Conservation (phyloP, 305 asterid genomes). For the Ilex paraguariensis region DNA sequence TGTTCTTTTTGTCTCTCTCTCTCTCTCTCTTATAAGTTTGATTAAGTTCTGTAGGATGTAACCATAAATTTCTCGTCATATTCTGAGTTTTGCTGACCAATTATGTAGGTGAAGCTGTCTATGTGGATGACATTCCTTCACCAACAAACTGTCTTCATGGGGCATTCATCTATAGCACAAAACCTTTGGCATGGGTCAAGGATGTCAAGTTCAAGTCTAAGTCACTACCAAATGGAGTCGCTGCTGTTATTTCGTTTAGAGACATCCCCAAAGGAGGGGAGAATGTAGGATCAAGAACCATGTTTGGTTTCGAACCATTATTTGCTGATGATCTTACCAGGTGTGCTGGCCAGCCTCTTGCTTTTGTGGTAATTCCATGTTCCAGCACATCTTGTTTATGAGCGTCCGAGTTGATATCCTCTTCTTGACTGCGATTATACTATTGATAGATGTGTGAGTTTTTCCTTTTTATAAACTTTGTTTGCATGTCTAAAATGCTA, state of each 20-base stretch:
- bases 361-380: constrained; percentile 50
- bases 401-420: background rate
- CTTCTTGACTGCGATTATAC: too few relatives aligned
- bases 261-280: constrained; percentile 65
- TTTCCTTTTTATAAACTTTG: constrained; percentile 5
- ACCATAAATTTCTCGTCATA: constrained; percentile 1
- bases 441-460: background rate
- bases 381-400: constrained; percentile 5
- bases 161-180: constrained; percentile 62
- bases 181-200: constrained; percentile 54
- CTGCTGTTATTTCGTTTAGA: constrained; percentile 44
- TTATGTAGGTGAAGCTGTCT: constrained; percentile 69
- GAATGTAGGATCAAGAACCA: constrained; percentile 37
- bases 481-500: background rate
- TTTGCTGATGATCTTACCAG: constrained; percentile 53
- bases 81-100: constrained; percentile 1
- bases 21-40: too few relatives aligned
- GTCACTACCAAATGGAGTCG: constrained; percentile 26
- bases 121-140: constrained; percentile 76
- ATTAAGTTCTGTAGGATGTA: too few relatives aligned
- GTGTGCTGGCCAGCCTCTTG: constrained; percentile 67
- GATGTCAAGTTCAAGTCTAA: constrained; percentile 30
- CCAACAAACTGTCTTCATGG: constrained; percentile 68
- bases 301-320: constrained; percentile 47
- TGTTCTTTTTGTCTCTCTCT: too few relatives aligned